Evolutionary conservation across 1,284 basidiomycete species (phyloP).

Genomic region (Termitomyces sp.): DNA sequence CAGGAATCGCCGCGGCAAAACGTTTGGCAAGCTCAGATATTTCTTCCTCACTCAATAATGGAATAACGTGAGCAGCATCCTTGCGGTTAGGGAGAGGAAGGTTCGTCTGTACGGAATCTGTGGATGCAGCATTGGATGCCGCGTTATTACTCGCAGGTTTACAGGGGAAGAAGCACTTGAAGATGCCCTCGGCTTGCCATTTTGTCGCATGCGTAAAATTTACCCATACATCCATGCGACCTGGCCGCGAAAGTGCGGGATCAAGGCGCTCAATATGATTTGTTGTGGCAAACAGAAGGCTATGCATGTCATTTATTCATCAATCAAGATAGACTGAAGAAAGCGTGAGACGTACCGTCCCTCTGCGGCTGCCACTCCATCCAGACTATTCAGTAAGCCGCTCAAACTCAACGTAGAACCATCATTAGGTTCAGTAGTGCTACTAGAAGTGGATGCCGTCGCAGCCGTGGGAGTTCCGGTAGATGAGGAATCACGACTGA

Average conservation of each 20-base stretch:
- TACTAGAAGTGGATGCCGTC: constrained; percentile 32
- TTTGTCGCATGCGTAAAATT: constrained; percentile 84
- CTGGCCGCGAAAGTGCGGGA: constrained; percentile 74
- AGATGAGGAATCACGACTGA: constrained; percentile 72
- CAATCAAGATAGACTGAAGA: not conserved
- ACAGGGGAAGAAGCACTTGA: constrained; percentile 87
- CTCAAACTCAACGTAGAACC: constrained; percentile 79
- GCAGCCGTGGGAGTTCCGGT: constrained; percentile 61
- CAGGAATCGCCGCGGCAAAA: constrained; percentile 73
- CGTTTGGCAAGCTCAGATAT: constrained; percentile 69
- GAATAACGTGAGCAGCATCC: constrained; percentile 50
- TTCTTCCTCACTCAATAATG: constrained; percentile 66
- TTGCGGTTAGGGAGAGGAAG: constrained; percentile 66
- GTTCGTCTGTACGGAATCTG: constrained; percentile 58
- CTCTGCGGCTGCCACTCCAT: constrained; percentile 82
- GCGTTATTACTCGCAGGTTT: constrained; percentile 34
- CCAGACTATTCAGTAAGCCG: constrained; percentile 77
- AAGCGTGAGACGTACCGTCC: constrained; percentile 54
- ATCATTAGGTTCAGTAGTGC: constrained; percentile 48
- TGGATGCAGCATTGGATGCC: constrained; percentile 22
- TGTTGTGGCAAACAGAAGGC: constrained; percentile 76
- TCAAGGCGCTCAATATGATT: constrained; percentile 85
- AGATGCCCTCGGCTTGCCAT: constrained; percentile 84
- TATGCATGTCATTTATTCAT: constrained; percentile 22
- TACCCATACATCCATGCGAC: constrained; percentile 85